Base-by-base conservation (phyloP, 73 alveolate species). In the Breviolum minutum region DNA sequence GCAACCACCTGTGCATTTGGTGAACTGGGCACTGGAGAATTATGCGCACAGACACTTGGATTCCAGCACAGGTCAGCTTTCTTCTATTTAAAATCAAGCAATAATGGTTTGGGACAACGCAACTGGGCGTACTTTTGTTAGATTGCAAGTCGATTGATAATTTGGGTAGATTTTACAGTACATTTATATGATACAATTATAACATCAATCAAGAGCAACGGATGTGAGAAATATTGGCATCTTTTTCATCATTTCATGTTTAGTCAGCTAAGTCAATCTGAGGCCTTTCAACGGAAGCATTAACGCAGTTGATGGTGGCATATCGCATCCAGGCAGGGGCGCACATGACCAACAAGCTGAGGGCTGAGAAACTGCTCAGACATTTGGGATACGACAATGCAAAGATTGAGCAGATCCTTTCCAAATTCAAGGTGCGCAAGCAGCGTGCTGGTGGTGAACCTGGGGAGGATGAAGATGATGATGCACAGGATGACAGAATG, bases 11-110 rank as follows among this genome's bases (percentile, higher is more conserved):
- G 24, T 48, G 32, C 90, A 66, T 2, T 14, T 81, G 90, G 70
- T 81, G 70, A 81, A 81, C 30, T 81, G 24, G 40, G 90, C 90
- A 29, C 90, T 81, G 70, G 90, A 81, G 90, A 81, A 81, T 40
- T 81, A 81, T 40, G 90, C 90, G 8, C 63, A 54, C 90, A 22
- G 90, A 32, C 14, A 8, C 90, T 40, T 8, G 30, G 69, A 13
- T 8, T 10, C 40, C 83, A 2, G 32, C 83, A 26, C 30, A 19
- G 83, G 27, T 26, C 83, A 73, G 3, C 30, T 22, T 17, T 22
- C 17, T 73, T 3, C 2, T 17, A 0, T 17, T 22, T 26, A 22
- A 73, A 73, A 17, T 40, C 54, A 40, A 40, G 54, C 54, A 40
- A 40, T 40, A n/a, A n/a, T n/a, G n/a, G n/a, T n/a, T n/a, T n/a